These are phyloP conservation scores for Acidomyces sp. DNA, from an alignment of 495 filamentous ascomycete genomes.

Conservation along the genomic window DNA sequence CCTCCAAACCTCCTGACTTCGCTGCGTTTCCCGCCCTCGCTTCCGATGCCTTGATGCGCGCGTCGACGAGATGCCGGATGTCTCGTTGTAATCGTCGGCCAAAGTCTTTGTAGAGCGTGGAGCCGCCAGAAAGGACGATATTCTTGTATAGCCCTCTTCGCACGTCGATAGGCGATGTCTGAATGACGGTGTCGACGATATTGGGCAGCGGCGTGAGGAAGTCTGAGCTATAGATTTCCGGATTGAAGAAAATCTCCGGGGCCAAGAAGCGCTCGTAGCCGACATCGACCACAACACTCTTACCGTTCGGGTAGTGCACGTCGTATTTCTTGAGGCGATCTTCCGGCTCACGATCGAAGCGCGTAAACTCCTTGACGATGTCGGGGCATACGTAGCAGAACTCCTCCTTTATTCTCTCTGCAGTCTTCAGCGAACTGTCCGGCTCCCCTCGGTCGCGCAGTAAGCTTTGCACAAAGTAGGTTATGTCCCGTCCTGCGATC, in stretches of 20 bases:
- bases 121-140: slow-evolving; percentile 93
- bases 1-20: slow-evolving; percentile 73
- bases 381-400: slow-evolving; percentile 97
- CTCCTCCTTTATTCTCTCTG: slow-evolving; percentile 94
- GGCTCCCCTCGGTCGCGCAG: slow-evolving; percentile 93
- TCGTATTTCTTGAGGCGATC: slow-evolving; percentile 77
- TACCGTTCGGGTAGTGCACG: slow-evolving; percentile 74
- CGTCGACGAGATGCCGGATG: slow-evolving; percentile 89
- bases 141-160: slow-evolving; percentile 97
- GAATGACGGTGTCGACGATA: slow-evolving; percentile 92
- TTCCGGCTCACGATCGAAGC: slow-evolving; percentile 79
- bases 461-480: slow-evolving; percentile 92
- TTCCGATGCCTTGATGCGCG: slow-evolving; percentile 78
- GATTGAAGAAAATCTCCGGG: slow-evolving; percentile 99
- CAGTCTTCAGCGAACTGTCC: slow-evolving; percentile 92
- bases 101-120: slow-evolving; percentile 95
- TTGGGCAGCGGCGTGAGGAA: slow-evolving; percentile 89
- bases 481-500: slow-evolving; percentile 93
- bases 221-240: slow-evolving; percentile 96
- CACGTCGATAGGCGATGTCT: slow-evolving; percentile 93
- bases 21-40: slow-evolving; percentile 67
- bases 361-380: slow-evolving; percentile 92
- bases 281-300: slow-evolving; percentile 73
- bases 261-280: slow-evolving; percentile 97
- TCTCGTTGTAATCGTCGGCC: slow-evolving; percentile 89